Evolutionary conservation across 768 basidiomycete genomes (phyloP).

Genomic region (Pleurotus tuoliensis): DNA sequence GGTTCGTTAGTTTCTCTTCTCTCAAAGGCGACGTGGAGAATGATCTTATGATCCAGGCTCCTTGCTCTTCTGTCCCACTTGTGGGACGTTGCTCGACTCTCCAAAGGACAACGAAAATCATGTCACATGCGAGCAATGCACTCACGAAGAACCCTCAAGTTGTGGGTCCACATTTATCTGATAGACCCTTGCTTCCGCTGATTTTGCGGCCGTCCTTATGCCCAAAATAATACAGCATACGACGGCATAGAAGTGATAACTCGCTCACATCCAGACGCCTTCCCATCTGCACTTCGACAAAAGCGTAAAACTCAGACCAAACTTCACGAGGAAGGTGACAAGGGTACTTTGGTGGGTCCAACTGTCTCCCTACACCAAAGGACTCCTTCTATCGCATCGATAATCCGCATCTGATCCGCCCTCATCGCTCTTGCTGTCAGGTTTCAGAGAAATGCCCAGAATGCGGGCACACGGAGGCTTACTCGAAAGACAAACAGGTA

Average conservation of each 20-base stretch:
- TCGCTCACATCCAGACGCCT: constrained; percentile 89
- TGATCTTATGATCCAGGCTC: constrained; percentile 52
- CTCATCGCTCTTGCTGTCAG: constrained; percentile 32
- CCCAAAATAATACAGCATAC: constrained; percentile 59
- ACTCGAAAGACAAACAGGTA: constrained; percentile 87
- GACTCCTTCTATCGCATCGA: not conserved
- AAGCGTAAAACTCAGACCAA: constrained; percentile 90
- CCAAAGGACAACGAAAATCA: constrained; percentile 69
- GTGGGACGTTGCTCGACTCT: constrained; percentile 83
- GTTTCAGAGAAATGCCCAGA: constrained; percentile 86
- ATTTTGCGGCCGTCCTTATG: not conserved
- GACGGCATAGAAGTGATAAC: constrained; percentile 90
- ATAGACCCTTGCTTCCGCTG: not conserved
- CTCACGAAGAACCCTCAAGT: constrained; percentile 78
- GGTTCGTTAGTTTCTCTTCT: constrained; percentile 25
- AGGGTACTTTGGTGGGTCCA: constrained; percentile 46
- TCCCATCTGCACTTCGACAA: constrained; percentile 84
- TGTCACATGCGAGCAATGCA: constrained; percentile 89
- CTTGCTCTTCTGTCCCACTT: constrained; percentile 89
- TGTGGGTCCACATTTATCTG: constrained; percentile 53
- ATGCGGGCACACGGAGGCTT: constrained; percentile 83
- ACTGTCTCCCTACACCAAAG: not conserved
- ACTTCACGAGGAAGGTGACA: constrained; percentile 64
- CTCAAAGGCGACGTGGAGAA: not conserved
- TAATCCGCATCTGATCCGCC: not conserved